Percentiles rank a stretch among this genome's conserved stretches.
Evolutionary conservation across 1,139 yeast genomes (phyloP).

Genomic region (Sugiyamaella japonica): DNA sequence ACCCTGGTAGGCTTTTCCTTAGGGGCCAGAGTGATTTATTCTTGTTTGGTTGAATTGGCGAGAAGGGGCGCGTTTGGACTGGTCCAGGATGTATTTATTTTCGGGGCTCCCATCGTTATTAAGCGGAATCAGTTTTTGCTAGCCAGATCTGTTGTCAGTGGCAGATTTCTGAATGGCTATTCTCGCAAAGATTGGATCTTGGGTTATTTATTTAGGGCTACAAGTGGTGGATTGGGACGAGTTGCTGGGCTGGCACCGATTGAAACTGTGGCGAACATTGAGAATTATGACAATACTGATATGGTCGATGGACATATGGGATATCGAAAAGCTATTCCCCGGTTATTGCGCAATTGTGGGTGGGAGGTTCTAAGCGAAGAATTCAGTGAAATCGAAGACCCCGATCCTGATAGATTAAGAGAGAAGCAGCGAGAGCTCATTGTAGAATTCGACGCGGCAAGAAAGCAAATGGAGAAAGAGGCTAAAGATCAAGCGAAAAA

Average conservation of each 20-base stretch:
- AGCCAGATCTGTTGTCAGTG: slow-evolving; percentile 87
- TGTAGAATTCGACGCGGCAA: slow-evolving; percentile 81
- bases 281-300: slow-evolving; percentile 84
- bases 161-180: slow-evolving; percentile 85
- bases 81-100: slow-evolving; percentile 81
- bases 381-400: slow-evolving; percentile 93
- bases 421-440: slow-evolving; percentile 74
- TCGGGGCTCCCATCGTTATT: slow-evolving; percentile 87
- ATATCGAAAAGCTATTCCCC: slow-evolving; percentile 91
- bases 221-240: slow-evolving; percentile 87
- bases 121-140: slow-evolving; percentile 74
- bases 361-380: slow-evolving; percentile 89
- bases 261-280: slow-evolving; percentile 59
- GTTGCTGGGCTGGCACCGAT: slow-evolving; percentile 89
- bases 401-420: slow-evolving; percentile 85
- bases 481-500: slow-evolving; percentile 41
- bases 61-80: slow-evolving; percentile 84
- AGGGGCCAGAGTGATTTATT: slow-evolving; percentile 90
- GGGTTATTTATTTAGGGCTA: slow-evolving; percentile 92
- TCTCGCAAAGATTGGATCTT: slow-evolving; percentile 94
- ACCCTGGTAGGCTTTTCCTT: slow-evolving; percentile 92
- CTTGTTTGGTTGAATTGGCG: slow-evolving; percentile 85
- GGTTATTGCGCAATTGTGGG: slow-evolving; percentile 58
- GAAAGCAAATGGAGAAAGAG: slow-evolving; percentile 49
- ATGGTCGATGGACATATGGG: slow-evolving; percentile 95